phyloP scores from a whole-genome alignment of 208 protist genomes.

The Acanthamoeba lugdunensis region DNA sequence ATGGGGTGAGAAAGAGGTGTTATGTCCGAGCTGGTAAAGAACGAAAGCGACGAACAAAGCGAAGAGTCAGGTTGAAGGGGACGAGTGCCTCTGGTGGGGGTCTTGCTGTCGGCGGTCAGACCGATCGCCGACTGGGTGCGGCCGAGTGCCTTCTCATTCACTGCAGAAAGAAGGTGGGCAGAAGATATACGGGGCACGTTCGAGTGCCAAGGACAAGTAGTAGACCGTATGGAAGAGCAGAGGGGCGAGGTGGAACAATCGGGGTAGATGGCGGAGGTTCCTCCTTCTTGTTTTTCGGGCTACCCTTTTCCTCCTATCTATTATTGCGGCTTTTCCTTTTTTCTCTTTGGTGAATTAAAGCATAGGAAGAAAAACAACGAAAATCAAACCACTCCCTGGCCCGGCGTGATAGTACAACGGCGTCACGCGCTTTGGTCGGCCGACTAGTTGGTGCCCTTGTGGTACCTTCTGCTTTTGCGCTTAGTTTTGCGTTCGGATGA shows the following conservation, averaged over 20 bases:
- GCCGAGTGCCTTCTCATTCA: background rate
- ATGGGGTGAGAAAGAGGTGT: background rate
- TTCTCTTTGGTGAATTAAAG: too few relatives aligned
- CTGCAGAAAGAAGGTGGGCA: background rate
- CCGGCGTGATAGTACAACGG: too few relatives aligned
- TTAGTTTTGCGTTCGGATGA: background rate
- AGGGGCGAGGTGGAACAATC: background rate
- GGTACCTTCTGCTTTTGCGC: background rate
- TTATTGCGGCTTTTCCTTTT: too few relatives aligned
- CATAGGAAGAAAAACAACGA: too few relatives aligned
- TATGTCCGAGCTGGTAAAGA: background rate
- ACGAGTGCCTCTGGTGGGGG: too few relatives aligned
- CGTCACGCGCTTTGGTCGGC: too few relatives aligned
- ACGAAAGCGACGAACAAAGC: background rate
- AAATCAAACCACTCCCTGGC: too few relatives aligned
- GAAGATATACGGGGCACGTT: too few relatives aligned
- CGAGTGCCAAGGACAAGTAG: too few relatives aligned
- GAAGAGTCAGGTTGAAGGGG: background rate
- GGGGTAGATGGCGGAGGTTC: background rate
- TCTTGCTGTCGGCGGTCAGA: background rate
- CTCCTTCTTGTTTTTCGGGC: background rate
- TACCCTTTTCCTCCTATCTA: background rate
- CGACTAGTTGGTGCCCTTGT: background rate
- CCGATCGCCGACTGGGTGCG: background rate
- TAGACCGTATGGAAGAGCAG: too few relatives aligned